phyloP scores from a whole-genome alignment of 352 stramenopile genomes.

The Blastocystis sp. region DNA sequence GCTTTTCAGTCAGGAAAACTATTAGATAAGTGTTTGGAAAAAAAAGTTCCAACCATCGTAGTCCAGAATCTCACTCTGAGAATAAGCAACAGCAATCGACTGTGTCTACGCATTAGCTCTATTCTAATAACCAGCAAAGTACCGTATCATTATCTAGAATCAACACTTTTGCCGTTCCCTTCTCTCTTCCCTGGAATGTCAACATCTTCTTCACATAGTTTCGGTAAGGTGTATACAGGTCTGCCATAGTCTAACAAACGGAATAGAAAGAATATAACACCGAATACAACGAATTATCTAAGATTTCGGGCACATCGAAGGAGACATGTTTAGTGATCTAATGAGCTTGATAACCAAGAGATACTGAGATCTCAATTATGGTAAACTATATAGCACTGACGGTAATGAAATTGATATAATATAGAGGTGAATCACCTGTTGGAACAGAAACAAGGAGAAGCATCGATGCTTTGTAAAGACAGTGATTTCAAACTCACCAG shows the following conservation, averaged over 20 bases:
- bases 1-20: slow-evolving; percentile 62
- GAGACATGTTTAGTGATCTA: slow-evolving; percentile 7
- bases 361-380: not conserved
- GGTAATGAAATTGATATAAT: no score
- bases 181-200: slow-evolving; percentile 61
- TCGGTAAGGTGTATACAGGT: slow-evolving; percentile 58
- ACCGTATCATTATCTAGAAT: slow-evolving; percentile 62
- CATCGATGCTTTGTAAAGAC: no score
- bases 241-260: slow-evolving; percentile 42
- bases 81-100: slow-evolving; percentile 59
- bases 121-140: not conserved
- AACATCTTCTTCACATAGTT: slow-evolving; percentile 63
- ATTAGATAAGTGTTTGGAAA: not conserved
- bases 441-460: no score
- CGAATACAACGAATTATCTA: slow-evolving; percentile 1
- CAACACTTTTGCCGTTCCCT: slow-evolving; percentile 58
- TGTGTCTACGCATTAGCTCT: slow-evolving; percentile 28
- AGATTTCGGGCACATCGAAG: not conserved
- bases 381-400: not conserved
- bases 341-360: slow-evolving; percentile 7
- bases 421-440: no score
- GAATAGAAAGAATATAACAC: not conserved
- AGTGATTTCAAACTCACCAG: no score
- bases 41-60: slow-evolving; percentile 13
- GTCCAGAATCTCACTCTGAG: slow-evolving; percentile 62